Evolutionary conservation across 257 asterid genomes (phyloP).

Genomic region (Perilla frutescens): DNA sequence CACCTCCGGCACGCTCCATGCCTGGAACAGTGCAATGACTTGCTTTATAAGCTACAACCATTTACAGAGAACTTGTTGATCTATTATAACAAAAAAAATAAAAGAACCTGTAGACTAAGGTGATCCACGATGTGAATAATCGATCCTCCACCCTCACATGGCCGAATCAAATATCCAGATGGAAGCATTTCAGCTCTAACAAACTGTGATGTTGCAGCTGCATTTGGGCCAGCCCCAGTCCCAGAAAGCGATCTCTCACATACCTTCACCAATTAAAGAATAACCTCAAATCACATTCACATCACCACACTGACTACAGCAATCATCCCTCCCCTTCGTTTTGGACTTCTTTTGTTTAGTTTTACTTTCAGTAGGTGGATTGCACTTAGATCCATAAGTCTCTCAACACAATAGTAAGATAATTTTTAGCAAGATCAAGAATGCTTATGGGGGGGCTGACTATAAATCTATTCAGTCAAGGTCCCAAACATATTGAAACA

Average conservation of each 20-base stretch:
- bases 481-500: not conserved
- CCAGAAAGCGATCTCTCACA: slow-evolving; percentile 93
- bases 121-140: slow-evolving; percentile 90
- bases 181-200: slow-evolving; percentile 91
- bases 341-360: too few species aligned
- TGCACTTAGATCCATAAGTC: not conserved
- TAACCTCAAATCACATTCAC: slow-evolving; percentile 24
- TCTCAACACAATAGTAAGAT: not conserved
- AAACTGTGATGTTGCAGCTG: slow-evolving; percentile 73
- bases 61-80: not conserved
- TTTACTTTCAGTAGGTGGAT: not conserved
- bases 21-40: slow-evolving; percentile 49
- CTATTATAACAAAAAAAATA: not conserved
- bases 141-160: slow-evolving; percentile 92
- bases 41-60: slow-evolving; percentile 16
- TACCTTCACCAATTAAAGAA: slow-evolving; percentile 48
- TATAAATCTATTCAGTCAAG: not conserved
- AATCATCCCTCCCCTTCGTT: not conserved
- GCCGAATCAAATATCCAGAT: slow-evolving; percentile 83
- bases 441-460: not conserved
- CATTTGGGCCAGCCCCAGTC: slow-evolving; percentile 79
- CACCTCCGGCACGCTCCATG: slow-evolving; percentile 92
- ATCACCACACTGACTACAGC: not conserved
- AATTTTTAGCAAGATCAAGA: not conserved
- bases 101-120: slow-evolving; percentile 69